Evolutionary conservation across 805 yeast genomes (phyloP), one percentile per base, ranked within the genome.

Genomic region (Zygosaccharomyces lentus): DNA sequence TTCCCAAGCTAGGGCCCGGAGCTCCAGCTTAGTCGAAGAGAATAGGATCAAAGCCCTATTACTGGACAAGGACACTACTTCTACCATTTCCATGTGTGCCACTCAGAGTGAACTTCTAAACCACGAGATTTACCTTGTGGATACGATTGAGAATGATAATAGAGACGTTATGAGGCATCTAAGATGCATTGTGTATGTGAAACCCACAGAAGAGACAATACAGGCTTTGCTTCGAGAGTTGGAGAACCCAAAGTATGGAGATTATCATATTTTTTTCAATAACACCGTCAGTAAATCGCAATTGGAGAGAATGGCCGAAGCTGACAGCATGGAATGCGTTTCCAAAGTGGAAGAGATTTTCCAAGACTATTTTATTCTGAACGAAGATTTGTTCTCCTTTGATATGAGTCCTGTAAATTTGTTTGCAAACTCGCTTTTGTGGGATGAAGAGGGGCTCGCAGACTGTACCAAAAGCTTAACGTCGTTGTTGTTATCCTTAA

Each of bases 241-340:
- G 43, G 68, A 76, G 30, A 72, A 73, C 47, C 99, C 99, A 0
- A 88, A 81, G 56, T 93, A 89, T 67, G 78, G 82, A 29, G 74
- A 73, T 29, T 93, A 93, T 66, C 82, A 83, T 57, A 63, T 93
- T 15, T 87, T 74, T 57, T 88, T 91, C 72, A 84, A 80, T 61
- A 89, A 89, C 62, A 71, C 80, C 12, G 75, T 90, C 25, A 73
- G 80, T 42, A 93, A 91, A 66, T 72, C 81, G 21, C 85, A 87
- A 52, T 65, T 93, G 54, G 99, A 93, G 62, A 74, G 86, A 41
- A 62, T 93, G 38, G 98, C 99, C 0, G 96, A 88, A 64, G 77
- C 87, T 2, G 99, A 93, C 64, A 93, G 87, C 59, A 73, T 81
- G 57, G 98, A 91, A 61, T 79, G 81, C 8, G 84, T 93, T 8